Evolutionary conservation across 768 basidiomycete species (phyloP).

Genomic region (Lactarius hengduanensis): DNA sequence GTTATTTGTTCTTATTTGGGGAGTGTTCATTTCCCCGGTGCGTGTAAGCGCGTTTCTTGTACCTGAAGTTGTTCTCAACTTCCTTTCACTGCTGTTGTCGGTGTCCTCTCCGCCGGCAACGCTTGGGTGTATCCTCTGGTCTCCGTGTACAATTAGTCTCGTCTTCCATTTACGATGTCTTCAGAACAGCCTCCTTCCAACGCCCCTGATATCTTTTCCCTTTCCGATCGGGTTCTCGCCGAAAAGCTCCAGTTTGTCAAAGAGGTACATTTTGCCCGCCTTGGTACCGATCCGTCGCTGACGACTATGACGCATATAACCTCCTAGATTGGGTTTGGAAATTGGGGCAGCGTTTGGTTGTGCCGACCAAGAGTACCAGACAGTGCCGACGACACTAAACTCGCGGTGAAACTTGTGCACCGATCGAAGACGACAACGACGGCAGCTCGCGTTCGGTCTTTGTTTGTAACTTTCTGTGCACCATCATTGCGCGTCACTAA

Average conservation of each 20-base stretch:
- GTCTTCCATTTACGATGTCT: conserved; percentile 31
- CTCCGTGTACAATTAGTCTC: conserved; percentile 23
- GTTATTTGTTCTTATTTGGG: conserved; percentile 25
- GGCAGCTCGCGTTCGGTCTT: conserved; percentile 82
- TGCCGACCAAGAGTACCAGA: conserved; percentile 58
- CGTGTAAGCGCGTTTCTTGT: background rate
- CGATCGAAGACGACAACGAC: conserved; percentile 77
- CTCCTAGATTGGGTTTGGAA: conserved; percentile 79
- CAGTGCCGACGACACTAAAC: conserved; percentile 46
- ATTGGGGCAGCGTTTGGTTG: conserved; percentile 92
- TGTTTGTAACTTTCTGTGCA: conserved; percentile 49
- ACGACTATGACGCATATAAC: conserved; percentile 12
- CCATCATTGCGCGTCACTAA: conserved; percentile 4
- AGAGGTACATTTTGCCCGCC: conserved; percentile 49
- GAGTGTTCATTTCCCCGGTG: conserved; percentile 23
- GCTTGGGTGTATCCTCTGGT: background rate
- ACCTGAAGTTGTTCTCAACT: conserved; percentile 5
- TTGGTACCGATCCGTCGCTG: conserved; percentile 10
- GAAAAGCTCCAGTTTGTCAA: conserved; percentile 72
- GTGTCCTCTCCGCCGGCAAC: conserved; percentile 4
- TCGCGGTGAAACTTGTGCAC: conserved; percentile 94
- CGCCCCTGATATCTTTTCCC: conserved; percentile 64
- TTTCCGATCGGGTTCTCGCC: conserved; percentile 70
- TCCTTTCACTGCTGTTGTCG: background rate
- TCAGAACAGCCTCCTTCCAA: conserved; percentile 35